These are phyloP conservation scores for Serpula lacrymans DNA, from an alignment of 768 basidiomycete species.

Conservation along the genomic window DNA sequence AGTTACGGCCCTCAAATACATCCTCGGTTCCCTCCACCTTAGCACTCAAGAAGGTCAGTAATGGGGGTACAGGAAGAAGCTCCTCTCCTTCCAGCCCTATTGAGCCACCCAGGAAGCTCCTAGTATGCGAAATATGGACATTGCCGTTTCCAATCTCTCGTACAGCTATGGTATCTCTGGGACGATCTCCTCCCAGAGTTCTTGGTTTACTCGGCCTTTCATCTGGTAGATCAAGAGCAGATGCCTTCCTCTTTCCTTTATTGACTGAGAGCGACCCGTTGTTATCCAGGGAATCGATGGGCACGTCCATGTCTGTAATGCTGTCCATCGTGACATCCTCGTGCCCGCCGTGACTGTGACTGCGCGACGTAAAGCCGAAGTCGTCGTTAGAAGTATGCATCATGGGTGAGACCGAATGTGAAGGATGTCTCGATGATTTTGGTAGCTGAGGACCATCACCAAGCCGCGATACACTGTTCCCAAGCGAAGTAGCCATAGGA, in stretches of 20 bases:
- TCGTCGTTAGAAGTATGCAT: slow-evolving; percentile 47
- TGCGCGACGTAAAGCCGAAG: too few species aligned
- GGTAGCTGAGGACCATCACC: slow-evolving; percentile 18
- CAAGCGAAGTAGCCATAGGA: slow-evolving; percentile 12
- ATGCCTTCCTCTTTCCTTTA: slow-evolving; percentile 53
- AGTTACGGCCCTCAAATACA: slow-evolving; percentile 75
- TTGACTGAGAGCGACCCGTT: slow-evolving; percentile 33
- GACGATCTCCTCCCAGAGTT: slow-evolving; percentile 70
- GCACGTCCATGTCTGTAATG: slow-evolving; percentile 50
- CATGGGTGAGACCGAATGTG: slow-evolving; percentile 40
- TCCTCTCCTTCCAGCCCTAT: slow-evolving; percentile 18
- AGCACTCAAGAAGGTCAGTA: slow-evolving; percentile 57
- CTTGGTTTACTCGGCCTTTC: slow-evolving; percentile 36
- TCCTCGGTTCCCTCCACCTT: slow-evolving; percentile 67
- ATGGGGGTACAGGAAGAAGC: slow-evolving; percentile 44
- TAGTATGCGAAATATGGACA: slow-evolving; percentile 14
- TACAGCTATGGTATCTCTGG: slow-evolving; percentile 45
- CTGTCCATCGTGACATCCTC: slow-evolving; percentile 38
- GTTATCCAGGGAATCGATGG: slow-evolving; percentile 51
- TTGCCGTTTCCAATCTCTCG: slow-evolving; percentile 46
- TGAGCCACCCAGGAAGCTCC: slow-evolving; percentile 13
- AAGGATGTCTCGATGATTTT: slow-evolving; percentile 21
- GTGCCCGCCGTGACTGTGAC: too few species aligned
- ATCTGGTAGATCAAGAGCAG: slow-evolving; percentile 36
- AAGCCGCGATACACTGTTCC: slow-evolving; percentile 10